Percentiles rank a stretch among this genome's conserved stretches.
Evolutionary conservation across 2,329 filamentous ascomycete species (phyloP).

Genomic region (Trichoderma aggressivum): DNA sequence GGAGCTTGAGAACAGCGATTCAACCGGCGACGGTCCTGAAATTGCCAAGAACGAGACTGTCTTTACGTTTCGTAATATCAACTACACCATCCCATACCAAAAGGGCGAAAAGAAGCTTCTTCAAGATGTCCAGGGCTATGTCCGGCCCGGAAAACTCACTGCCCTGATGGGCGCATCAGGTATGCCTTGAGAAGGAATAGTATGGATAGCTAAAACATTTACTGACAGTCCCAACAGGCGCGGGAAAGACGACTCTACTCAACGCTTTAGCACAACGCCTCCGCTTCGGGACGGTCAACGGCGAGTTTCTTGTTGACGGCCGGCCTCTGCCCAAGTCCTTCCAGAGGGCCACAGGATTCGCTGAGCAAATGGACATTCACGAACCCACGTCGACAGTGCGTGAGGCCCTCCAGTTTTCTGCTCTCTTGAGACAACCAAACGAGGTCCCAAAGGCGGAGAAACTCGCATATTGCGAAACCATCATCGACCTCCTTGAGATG

Average conservation of each 20-base stretch:
- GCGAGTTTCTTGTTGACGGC: conserved; percentile 77
- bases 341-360: conserved; percentile 73
- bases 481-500: conserved; percentile 68
- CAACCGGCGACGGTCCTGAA: conserved; percentile 35
- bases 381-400: conserved; percentile 64
- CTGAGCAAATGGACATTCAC: conserved; percentile 64
- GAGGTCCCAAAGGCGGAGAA: conserved; percentile 59
- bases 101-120: conserved; percentile 65
- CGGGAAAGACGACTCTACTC: conserved; percentile 71
- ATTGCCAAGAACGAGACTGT: conserved; percentile 61
- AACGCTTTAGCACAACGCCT: conserved; percentile 72
- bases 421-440: conserved; percentile 58
- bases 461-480: conserved; percentile 63
- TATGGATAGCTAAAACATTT: not conserved
- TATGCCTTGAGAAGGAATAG: conserved; percentile 21
- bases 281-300: conserved; percentile 71
- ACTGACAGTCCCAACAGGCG: conserved; percentile 27
- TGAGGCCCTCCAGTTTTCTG: conserved; percentile 64
- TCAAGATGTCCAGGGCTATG: conserved; percentile 77
- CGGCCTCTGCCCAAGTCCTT: conserved; percentile 69
- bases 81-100: conserved; percentile 53
- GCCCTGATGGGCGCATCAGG: conserved; percentile 67
- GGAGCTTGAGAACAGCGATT: conserved; percentile 28
- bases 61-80: conserved; percentile 52
- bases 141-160: conserved; percentile 76